Evolutionary conservation across 345 rosid species (phyloP), one percentile per base, ranked within the genome.

Genomic region (Geranium brycei): DNA sequence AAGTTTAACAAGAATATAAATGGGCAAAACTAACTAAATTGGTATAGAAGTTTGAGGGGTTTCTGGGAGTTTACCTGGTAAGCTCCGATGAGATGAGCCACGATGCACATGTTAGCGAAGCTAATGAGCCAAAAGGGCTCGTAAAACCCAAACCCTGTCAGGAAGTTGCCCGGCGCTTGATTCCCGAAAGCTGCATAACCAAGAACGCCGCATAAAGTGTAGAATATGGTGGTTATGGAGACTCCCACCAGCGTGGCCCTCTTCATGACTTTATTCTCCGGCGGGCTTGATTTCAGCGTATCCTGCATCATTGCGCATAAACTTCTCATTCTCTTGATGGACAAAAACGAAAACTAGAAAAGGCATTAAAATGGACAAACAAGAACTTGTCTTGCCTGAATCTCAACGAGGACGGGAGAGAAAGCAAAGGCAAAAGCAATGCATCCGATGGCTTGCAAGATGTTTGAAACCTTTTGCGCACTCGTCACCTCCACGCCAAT

Each of bases 141-240:
- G 35, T 77, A 86, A 76, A 89, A 92, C 5, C 93, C 98, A 13
- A 89, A 89, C 7, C 91, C 98, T 0, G 97, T 88, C 51, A 91
- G 84, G 75, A 91, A 85, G 74, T 89, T 89, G 62, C 96, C 98
- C 0, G 96, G 95, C 0, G 98, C 95, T 3, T 71, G 41, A 60
- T 87, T 91, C 2, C 96, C 98, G 17, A 91, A 91, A 0, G 97
- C 97, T 3, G 93, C 91, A 35, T 92, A 92, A 8, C 98, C 98
- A 4, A 89, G 0, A 59, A 85, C 77, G 17, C 95, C 97, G 31
- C 98, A 92, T 7, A 83, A 68, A 1, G 82, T 57, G 51, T 92
- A 92, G 83, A 92, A 92, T 38, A 78, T 3, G 40, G 98, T 86
- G 31, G 93, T 89, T 51, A 80, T 78, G 7, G 75, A 61, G 64